These are phyloP conservation scores for Theobroma grandiflorum DNA, from an alignment of 441 rosid genomes.

Conservation along the genomic window DNA sequence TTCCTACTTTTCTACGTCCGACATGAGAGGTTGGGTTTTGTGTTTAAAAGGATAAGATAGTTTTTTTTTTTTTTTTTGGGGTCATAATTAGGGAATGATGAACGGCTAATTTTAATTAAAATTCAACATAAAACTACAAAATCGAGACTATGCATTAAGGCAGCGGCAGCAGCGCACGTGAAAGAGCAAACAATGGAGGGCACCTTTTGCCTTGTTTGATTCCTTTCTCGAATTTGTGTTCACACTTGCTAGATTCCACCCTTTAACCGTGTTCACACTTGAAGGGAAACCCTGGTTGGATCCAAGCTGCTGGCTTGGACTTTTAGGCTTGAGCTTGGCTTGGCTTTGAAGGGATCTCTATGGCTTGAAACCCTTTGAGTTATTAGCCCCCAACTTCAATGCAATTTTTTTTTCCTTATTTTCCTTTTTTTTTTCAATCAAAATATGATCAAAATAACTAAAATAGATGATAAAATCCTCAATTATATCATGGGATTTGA, in stretches of 20 bases:
- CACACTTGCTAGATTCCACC: slow-evolving; percentile 38
- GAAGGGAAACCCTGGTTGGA: background rate
- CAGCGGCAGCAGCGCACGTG: background rate
- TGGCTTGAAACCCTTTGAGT: background rate
- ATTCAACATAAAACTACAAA: background rate
- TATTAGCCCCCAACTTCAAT: background rate
- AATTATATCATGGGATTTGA: no score
- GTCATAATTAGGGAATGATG: slow-evolving; percentile 9
- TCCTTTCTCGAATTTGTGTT: slow-evolving; percentile 39
- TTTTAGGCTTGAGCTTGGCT: background rate
- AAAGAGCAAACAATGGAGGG: background rate
- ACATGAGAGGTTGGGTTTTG: background rate
- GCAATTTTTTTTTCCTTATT: no score
- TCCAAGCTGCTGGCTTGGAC: background rate
- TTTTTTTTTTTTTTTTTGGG: background rate
- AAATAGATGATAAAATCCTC: no score
- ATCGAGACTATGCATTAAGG: background rate
- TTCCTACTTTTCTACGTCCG: background rate
- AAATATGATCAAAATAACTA: no score
- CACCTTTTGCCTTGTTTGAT: slow-evolving; percentile 26
- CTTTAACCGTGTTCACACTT: slow-evolving; percentile 14
- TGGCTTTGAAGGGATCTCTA: background rate
- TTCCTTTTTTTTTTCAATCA: no score
- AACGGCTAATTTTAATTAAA: background rate
- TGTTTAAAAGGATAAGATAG: background rate